Conservation (phyloP, 495 filamentous ascomycete species). For the Xylaria castorea region DNA sequence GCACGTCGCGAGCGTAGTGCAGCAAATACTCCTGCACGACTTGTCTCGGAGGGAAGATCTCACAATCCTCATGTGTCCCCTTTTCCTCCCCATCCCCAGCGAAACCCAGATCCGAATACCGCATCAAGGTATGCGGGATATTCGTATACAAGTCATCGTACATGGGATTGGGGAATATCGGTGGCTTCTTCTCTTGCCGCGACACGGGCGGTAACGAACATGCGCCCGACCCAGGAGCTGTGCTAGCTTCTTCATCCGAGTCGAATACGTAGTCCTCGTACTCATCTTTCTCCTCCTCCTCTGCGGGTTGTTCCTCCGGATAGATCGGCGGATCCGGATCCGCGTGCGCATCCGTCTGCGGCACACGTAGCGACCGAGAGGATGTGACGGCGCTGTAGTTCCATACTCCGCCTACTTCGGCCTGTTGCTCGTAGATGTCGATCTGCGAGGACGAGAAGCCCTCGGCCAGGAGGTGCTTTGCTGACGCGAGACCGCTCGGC, state of each 20-base stretch:
- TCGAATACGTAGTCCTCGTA: slow-evolving; percentile 23
- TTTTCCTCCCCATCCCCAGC: slow-evolving; percentile 38
- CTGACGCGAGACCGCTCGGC: slow-evolving; percentile 69
- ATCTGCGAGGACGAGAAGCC: slow-evolving; percentile 68
- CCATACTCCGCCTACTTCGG: slow-evolving; percentile 81
- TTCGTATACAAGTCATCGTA: slow-evolving; percentile 87
- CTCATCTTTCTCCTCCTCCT: slow-evolving; percentile 11
- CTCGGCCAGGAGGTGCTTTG: slow-evolving; percentile 79
- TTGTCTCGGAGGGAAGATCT: slow-evolving; percentile 75
- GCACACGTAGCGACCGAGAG: slow-evolving; percentile 39
- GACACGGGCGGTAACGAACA: slow-evolving; percentile 19
- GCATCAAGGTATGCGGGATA: slow-evolving; percentile 83
- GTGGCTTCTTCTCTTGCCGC: slow-evolving; percentile 30
- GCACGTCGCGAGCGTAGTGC: slow-evolving; percentile 71
- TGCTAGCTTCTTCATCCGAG: slow-evolving; percentile 26
- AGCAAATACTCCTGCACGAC: slow-evolving; percentile 76
- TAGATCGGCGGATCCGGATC: slow-evolving; percentile 49
- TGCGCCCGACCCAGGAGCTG: slow-evolving; percentile 26
- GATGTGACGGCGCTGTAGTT: slow-evolving; percentile 64
- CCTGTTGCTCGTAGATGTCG: slow-evolving; percentile 81
- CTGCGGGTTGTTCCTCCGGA: slow-evolving; percentile 20
- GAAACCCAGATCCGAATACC: slow-evolving; percentile 74
- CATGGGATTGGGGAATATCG: slow-evolving; percentile 72
- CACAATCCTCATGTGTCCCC: slow-evolving; percentile 43
- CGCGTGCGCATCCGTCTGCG: slow-evolving; percentile 50